phyloP scores from a whole-genome alignment of 176 grass and related monocot genomes.

The Phoenix roebelenii region DNA sequence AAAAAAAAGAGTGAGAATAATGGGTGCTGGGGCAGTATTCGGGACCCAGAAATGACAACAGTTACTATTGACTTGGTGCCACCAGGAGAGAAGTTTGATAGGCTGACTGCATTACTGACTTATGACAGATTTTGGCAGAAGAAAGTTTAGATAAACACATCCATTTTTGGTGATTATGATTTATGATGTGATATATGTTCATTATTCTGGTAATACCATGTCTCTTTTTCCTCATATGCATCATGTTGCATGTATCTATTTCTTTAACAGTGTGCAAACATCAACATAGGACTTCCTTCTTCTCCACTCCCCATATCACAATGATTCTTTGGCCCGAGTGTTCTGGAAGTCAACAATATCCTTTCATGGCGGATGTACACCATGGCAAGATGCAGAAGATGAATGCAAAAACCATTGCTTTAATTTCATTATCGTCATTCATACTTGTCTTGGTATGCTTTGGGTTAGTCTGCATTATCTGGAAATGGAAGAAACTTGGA shows the following conservation, averaged over 20 bases:
- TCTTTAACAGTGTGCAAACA: constrained; percentile 1
- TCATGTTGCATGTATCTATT: not conserved
- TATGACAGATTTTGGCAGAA: constrained; percentile 71
- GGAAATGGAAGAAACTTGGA: constrained; percentile 43
- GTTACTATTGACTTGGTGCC: constrained; percentile 69
- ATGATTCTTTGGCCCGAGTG: constrained; percentile 36
- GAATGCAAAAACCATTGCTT: constrained; percentile 42
- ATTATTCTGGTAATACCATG: constrained; percentile 55
- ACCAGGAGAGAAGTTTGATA: constrained; percentile 74
- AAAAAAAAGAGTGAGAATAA: constrained; percentile 37
- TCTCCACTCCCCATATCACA: constrained; percentile 26
- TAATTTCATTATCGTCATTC: constrained; percentile 59
- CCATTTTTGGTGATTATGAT: constrained; percentile 57
- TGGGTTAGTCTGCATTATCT: constrained; percentile 37
- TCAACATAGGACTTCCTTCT: constrained; percentile 54
- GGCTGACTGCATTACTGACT: constrained; percentile 52
- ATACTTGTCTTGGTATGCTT: constrained; percentile 41
- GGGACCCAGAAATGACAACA: constrained; percentile 57
- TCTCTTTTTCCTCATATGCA: constrained; percentile 22
- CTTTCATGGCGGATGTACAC: constrained; percentile 49
- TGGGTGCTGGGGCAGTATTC: constrained; percentile 53
- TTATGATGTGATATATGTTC: constrained; percentile 52
- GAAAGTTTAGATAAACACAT: constrained; percentile 50
- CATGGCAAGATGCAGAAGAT: constrained; percentile 35
- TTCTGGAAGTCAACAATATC: constrained; percentile 31